These are phyloP conservation scores for Excoecaria cochinchinensis DNA, from an alignment of 345 rosid species.

Conservation along the genomic window DNA sequence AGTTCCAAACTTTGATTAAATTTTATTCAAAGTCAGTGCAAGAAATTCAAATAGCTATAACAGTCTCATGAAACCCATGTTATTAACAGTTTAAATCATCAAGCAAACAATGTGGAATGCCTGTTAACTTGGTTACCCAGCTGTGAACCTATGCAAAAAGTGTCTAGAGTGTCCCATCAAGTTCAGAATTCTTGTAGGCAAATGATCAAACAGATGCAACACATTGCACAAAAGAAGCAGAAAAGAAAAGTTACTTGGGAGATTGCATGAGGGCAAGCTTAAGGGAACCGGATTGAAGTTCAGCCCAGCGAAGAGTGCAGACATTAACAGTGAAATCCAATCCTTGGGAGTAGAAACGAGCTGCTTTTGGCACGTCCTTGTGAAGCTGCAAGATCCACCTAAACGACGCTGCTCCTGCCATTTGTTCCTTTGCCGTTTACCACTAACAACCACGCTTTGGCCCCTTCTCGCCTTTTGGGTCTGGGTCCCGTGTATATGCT, in stretches of 20 bases:
- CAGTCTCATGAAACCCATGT: background rate
- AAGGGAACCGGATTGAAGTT: slow-evolving; percentile 81
- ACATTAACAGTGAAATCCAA: slow-evolving; percentile 75
- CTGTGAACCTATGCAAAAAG: background rate
- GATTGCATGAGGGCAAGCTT: slow-evolving; percentile 81
- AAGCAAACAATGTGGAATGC: background rate
- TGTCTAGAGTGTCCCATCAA: too few relatives aligned
- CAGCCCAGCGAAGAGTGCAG: slow-evolving; percentile 90
- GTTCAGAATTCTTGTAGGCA: slow-evolving; percentile 29
- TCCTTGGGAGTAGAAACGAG: slow-evolving; percentile 83
- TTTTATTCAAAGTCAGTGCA: background rate
- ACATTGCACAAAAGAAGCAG: background rate
- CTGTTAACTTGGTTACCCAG: too few relatives aligned
- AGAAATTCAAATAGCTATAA: background rate
- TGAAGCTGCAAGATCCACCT: slow-evolving; percentile 92
- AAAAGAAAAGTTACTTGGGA: slow-evolving; percentile 42
- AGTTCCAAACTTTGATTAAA: background rate
- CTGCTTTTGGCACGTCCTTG: slow-evolving; percentile 85
- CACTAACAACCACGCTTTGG: background rate
- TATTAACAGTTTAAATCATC: background rate
- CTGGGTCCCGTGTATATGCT: background rate
- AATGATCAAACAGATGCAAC: slow-evolving; percentile 45
- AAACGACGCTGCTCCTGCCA: slow-evolving; percentile 66
- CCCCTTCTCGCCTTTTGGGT: background rate
- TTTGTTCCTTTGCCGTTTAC: slow-evolving; percentile 21